Conservation (phyloP, 495 filamentous ascomycete genomes). For the Lophiotrema nucula region DNA sequence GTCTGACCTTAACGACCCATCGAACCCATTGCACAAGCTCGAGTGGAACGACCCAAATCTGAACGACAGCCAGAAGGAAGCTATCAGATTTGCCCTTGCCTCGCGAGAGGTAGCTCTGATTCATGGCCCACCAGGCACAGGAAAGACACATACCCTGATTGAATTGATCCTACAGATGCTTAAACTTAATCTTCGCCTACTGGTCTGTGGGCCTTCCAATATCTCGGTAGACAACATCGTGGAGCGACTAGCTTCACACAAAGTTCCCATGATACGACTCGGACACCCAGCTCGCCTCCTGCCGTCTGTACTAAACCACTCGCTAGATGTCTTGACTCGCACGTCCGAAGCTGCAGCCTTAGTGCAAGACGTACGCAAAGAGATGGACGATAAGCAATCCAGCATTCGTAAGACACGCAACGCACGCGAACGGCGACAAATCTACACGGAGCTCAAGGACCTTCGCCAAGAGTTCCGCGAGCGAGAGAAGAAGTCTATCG, state of each 20-base stretch:
- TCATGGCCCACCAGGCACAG: conserved; percentile 93
- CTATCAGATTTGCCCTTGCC: conserved; percentile 82
- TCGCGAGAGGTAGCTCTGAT: conserved; percentile 86
- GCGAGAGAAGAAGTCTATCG: conserved; percentile 77
- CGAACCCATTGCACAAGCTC: conserved; percentile 47
- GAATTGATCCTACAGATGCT: conserved; percentile 89
- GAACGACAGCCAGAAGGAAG: conserved; percentile 89
- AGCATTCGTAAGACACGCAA: conserved; percentile 82
- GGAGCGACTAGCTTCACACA: conserved; percentile 80
- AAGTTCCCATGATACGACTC: conserved; percentile 82
- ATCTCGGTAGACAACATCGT: conserved; percentile 98
- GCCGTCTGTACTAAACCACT: conserved; percentile 83
- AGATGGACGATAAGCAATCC: conserved; percentile 90
- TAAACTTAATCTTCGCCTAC: conserved; percentile 64
- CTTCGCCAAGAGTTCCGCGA: conserved; percentile 86
- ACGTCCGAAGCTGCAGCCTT: conserved; percentile 87
- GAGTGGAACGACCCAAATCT: conserved; percentile 76
- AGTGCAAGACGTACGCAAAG: conserved; percentile 84
- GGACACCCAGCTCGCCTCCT: conserved; percentile 91
- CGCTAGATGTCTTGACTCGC: conserved; percentile 87
- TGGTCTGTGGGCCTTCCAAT: conserved; percentile 95
- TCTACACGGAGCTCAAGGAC: conserved; percentile 81
- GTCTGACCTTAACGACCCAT: conserved; percentile 41
- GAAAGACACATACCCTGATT: conserved; percentile 96
- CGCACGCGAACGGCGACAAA: conserved; percentile 74